phyloP scores from a whole-genome alignment of 208 protist species.

The Wallacemonas sp. region DNA sequence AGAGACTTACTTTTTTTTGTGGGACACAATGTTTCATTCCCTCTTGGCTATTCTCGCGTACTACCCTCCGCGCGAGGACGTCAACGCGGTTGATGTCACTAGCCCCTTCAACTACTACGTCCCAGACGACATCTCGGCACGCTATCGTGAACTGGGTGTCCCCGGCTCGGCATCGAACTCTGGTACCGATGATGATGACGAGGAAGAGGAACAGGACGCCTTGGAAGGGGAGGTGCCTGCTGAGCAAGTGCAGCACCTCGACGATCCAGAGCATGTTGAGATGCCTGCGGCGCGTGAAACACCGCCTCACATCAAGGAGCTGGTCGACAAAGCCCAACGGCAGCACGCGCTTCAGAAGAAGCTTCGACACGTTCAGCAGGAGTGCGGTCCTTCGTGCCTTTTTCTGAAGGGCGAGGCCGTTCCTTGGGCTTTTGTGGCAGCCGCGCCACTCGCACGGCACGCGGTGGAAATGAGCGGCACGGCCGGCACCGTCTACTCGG shows the following conservation, averaged over 20 bases:
- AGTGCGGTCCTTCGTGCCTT: too few relatives aligned
- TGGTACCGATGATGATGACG: background rate
- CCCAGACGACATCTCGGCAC: background rate
- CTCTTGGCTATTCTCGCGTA: background rate
- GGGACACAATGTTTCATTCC: background rate
- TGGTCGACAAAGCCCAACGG: too few relatives aligned
- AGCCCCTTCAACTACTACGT: background rate
- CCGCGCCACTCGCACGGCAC: background rate
- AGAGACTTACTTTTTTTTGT: too few relatives aligned
- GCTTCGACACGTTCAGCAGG: too few relatives aligned
- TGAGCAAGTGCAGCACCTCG: too few relatives aligned
- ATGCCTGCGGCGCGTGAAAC: too few relatives aligned
- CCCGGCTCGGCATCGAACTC: too few relatives aligned
- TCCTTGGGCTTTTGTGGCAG: background rate
- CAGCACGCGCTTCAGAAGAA: too few relatives aligned
- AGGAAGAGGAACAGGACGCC: background rate
- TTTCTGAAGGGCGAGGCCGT: too few relatives aligned
- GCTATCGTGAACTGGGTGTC: too few relatives aligned
- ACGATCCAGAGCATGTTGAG: too few relatives aligned
- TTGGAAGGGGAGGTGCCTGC: background rate
- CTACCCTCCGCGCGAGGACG: background rate
- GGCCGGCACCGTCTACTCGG: conserved; percentile 1
- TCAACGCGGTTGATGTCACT: background rate
- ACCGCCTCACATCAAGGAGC: too few relatives aligned
- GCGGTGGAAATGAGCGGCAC: background rate